These are phyloP conservation scores for Penicillium ochrochloron DNA, from an alignment of 495 filamentous ascomycete species.

Conservation along the genomic window DNA sequence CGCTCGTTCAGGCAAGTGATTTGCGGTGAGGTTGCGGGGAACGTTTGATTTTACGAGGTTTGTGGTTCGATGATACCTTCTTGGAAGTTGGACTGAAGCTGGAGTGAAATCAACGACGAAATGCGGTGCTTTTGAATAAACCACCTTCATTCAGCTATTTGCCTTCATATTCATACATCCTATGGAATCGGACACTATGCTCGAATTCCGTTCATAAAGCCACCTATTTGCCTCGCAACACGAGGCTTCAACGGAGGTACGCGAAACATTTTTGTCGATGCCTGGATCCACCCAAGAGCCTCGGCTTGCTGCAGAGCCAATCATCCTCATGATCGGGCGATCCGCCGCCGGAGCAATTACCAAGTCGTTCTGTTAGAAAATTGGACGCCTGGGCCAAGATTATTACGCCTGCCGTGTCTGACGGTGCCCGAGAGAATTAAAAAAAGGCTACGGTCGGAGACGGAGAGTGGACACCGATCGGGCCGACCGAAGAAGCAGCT, in stretches of 20 bases:
- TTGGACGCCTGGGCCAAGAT: constrained; percentile 3
- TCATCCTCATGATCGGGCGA: neutral
- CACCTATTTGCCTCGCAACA: neutral
- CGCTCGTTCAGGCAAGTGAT: neutral
- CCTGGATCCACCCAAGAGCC: constrained; percentile 4
- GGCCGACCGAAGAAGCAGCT: constrained; percentile 6
- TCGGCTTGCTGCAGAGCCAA: constrained; percentile 9
- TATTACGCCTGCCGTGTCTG: constrained; percentile 1
- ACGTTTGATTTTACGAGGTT: neutral
- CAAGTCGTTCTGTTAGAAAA: constrained; percentile 3
- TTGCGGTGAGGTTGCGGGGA: neutral
- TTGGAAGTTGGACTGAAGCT: neutral
- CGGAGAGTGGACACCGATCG: constrained; percentile 13
- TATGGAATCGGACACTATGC: neutral
- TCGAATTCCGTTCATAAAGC: neutral
- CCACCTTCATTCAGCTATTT: neutral
- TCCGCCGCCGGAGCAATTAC: constrained; percentile 7
- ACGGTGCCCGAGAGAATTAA: constrained; percentile 1
- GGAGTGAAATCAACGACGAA: neutral
- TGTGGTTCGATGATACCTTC: neutral
- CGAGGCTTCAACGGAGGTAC: neutral
- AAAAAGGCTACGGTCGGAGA: constrained; percentile 7
- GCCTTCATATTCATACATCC: neutral
- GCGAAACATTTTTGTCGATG: constrained; percentile 4
- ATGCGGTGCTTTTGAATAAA: neutral